A percentile compares a stretch with the other conserved stretches of the same genome.
phyloP scores from a whole-genome alignment of 345 rosid species.

The Hibiscus trionum region DNA sequence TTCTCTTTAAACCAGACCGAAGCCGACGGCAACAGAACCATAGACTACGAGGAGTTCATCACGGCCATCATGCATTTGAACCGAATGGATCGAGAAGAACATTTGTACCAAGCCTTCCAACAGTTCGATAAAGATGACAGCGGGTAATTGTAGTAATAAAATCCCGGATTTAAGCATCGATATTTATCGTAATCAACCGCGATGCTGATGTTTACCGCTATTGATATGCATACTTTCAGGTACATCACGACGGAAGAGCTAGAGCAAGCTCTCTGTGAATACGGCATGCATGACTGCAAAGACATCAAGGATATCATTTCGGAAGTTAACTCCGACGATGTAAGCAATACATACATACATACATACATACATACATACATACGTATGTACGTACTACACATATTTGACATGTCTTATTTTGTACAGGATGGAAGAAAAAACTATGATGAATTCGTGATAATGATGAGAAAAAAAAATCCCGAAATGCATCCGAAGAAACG shows the following conservation, averaged over 20 bases:
- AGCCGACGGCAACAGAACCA: conserved; percentile 74
- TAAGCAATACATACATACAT: conserved; percentile 23
- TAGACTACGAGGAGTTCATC: conserved; percentile 71
- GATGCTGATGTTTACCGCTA: neutral
- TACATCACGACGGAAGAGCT: conserved; percentile 80
- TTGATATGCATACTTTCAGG: conserved; percentile 15
- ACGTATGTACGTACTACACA: no score
- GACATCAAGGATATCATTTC: conserved; percentile 70
- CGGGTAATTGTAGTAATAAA: conserved; percentile 37
- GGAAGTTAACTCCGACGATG: conserved; percentile 73
- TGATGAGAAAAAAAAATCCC: conserved; percentile 94
- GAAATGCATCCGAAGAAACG: conserved; percentile 81
- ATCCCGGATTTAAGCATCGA: neutral
- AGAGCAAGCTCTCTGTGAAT: conserved; percentile 75
- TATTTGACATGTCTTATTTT: no score
- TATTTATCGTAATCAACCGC: neutral
- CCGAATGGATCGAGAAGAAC: conserved; percentile 67
- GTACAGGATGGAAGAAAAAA: conserved; percentile 83
- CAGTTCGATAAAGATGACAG: conserved; percentile 75
- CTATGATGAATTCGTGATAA: conserved; percentile 90
- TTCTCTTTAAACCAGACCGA: conserved; percentile 49
- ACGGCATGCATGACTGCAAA: conserved; percentile 65
- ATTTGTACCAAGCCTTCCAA: conserved; percentile 71
- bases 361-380: neutral
- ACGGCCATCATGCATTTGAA: conserved; percentile 81